phyloP scores from a whole-genome alignment of 208 protist species.

The Crithidia acanthocephali region DNA sequence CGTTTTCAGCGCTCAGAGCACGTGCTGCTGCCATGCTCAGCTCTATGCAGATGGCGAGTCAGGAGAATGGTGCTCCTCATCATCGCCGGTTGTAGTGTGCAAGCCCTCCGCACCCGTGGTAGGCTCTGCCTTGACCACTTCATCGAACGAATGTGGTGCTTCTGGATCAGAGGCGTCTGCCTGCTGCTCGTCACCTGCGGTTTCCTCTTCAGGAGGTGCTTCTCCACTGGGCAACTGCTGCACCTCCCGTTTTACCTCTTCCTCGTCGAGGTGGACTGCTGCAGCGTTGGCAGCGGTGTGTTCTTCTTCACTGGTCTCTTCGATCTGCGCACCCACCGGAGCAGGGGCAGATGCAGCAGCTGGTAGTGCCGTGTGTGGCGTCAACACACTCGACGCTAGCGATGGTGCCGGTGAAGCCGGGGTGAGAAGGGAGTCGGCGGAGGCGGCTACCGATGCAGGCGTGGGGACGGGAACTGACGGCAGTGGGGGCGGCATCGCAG shows the following conservation, averaged over 20 bases:
- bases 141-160: not conserved
- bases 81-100: not conserved
- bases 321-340: not conserved
- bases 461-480: not conserved
- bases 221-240: too few species aligned
- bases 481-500: not conserved
- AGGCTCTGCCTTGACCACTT: not conserved
- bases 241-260: not conserved
- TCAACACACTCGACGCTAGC: not conserved
- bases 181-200: not conserved
- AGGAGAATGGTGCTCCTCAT: constrained; percentile 9
- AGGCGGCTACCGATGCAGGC: constrained; percentile 4
- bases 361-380: not conserved
- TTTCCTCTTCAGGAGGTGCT: not conserved
- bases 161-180: not conserved
- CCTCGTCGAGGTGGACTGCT: not conserved
- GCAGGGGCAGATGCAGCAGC: not conserved
- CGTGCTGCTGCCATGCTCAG: too few species aligned
- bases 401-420: constrained; percentile 8
- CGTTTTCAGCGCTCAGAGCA: too few species aligned
- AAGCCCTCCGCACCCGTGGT: not conserved
- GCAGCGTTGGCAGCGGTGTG: not conserved
- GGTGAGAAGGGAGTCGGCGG: constrained; percentile 6
- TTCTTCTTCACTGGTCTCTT: not conserved
- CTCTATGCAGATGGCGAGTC: not conserved